Evolutionary conservation across 139 green algal genomes (phyloP).

Genomic region (Coccomyxa sp.): DNA sequence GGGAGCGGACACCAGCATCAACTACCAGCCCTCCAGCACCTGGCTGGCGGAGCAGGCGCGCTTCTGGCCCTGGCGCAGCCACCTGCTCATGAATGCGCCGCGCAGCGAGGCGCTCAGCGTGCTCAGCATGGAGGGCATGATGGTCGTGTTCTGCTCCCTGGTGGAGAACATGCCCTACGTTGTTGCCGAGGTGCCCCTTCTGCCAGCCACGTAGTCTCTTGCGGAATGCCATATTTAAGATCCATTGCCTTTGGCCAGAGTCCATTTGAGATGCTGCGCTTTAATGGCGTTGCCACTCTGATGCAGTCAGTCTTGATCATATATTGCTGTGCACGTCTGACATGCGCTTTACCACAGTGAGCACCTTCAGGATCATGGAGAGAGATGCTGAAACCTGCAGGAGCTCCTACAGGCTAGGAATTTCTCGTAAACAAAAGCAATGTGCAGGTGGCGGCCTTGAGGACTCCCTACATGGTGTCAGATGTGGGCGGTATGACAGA

Average conservation of each 20-base stretch:
- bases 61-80: background rate
- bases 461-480: slow-evolving; percentile 2
- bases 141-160: slow-evolving; percentile 4
- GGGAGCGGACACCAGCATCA: background rate
- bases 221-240: too few species aligned
- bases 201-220: too few species aligned
- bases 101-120: background rate
- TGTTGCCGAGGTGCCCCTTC: background rate
- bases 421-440: too few species aligned
- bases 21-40: background rate
- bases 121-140: background rate
- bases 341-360: too few species aligned
- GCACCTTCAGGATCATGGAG: too few species aligned
- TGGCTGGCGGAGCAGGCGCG: background rate
- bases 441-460: background rate
- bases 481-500: slow-evolving; percentile 8
- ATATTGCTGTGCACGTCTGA: too few species aligned
- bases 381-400: too few species aligned
- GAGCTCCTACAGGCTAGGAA: too few species aligned
- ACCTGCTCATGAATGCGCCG: background rate
- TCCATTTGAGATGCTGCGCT: too few species aligned
- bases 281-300: too few species aligned
- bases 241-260: too few species aligned
- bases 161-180: slow-evolving; percentile 12
- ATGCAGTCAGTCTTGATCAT: too few species aligned